Evolutionary conservation across 148 eudicot species (phyloP).

Genomic region (Vaccinium corymbosum): DNA sequence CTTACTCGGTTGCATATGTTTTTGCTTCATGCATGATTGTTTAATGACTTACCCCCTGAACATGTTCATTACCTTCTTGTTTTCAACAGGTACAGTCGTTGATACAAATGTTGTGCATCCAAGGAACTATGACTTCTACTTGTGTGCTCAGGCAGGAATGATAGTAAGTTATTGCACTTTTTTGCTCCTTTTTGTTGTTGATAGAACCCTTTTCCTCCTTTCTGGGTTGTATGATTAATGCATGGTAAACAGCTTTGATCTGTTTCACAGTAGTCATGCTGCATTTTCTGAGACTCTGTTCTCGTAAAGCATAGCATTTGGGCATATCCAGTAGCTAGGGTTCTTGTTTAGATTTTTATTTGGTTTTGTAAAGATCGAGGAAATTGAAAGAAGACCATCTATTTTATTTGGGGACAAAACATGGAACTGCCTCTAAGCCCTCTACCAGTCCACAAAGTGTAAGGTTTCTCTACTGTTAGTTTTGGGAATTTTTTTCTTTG

Average conservation of each 20-base stretch:
- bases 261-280: background rate
- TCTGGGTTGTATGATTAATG: slow-evolving; percentile 10
- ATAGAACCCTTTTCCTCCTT: background rate
- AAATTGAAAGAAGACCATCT: background rate
- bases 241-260: slow-evolving; percentile 7
- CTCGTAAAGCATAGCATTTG: background rate
- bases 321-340: background rate
- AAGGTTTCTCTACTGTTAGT: background rate
- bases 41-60: background rate
- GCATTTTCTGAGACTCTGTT: background rate
- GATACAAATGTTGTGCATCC: slow-evolving; percentile 89
- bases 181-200: background rate
- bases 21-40: background rate
- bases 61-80: background rate
- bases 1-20: background rate
- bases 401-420: background rate
- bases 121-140: slow-evolving; percentile 82
- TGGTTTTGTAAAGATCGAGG: background rate
- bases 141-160: slow-evolving; percentile 88
- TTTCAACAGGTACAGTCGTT: slow-evolving; percentile 72
- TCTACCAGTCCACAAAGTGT: background rate
- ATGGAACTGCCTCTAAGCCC: background rate
- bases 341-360: background rate
- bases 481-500: background rate
- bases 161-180: slow-evolving; percentile 48